Percentiles rank a stretch among this genome's conserved stretches.
Conservation (phyloP, 352 stramenopile genomes). For the Pythium sukuiense region DNA sequence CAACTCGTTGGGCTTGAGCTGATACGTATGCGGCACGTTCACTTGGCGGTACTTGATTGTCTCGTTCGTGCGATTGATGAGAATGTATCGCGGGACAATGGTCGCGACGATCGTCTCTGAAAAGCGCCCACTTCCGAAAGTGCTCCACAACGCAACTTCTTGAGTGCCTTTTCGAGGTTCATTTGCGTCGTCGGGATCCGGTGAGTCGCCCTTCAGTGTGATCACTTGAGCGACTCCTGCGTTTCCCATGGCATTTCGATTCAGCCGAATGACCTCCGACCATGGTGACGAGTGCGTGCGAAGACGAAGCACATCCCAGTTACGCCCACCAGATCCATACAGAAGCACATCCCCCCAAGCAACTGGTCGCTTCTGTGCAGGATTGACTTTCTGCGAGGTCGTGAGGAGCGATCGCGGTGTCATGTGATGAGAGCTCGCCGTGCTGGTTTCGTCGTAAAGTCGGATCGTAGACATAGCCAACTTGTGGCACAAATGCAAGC, state of each 20-base stretch:
- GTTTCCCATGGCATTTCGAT: conserved; percentile 88
- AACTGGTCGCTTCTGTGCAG: conserved; percentile 77
- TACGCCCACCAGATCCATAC: conserved; percentile 73
- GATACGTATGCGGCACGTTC: conserved; percentile 72
- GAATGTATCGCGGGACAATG: conserved; percentile 82
- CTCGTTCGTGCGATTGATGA: conserved; percentile 86
- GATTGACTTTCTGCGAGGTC: conserved; percentile 76
- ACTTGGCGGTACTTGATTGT: conserved; percentile 86
- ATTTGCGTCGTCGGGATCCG: conserved; percentile 54
- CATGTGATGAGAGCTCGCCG: conserved; percentile 78
- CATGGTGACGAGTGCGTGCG: conserved; percentile 74
- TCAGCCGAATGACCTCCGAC: conserved; percentile 84
- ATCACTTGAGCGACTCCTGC: conserved; percentile 86
- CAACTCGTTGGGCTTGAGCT: conserved; percentile 70
- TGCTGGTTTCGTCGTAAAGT: conserved; percentile 86
- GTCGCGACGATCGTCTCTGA: conserved; percentile 87
- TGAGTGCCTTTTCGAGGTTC: conserved; percentile 67
- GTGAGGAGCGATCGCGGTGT: conserved; percentile 72
- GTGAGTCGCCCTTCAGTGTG: conserved; percentile 73
- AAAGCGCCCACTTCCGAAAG: conserved; percentile 78
- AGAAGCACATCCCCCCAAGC: conserved; percentile 75
- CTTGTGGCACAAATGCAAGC: conserved; percentile 85
- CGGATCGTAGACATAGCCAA: conserved; percentile 88
- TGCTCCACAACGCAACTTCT: conserved; percentile 85
- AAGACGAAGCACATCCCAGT: conserved; percentile 83